phyloP scores from a whole-genome alignment of 2,329 filamentous ascomycete species.

The Elsinoe fawcettii region DNA sequence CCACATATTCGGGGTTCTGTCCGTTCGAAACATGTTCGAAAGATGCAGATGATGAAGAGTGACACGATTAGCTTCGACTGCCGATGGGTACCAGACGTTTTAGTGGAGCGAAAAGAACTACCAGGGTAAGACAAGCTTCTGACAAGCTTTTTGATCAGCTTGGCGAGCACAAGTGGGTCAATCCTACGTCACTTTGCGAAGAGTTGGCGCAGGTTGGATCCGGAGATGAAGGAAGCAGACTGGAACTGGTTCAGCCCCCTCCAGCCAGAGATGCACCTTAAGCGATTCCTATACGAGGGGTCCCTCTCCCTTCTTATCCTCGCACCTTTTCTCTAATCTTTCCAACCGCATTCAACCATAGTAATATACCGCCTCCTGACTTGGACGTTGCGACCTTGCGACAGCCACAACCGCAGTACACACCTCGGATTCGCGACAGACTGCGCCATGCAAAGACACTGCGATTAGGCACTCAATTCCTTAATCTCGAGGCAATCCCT shows the following conservation, averaged over 20 bases:
- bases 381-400: neutral
- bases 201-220: constrained; percentile 5
- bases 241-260: neutral
- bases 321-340: neutral
- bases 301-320: neutral
- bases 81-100: neutral
- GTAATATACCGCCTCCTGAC: neutral
- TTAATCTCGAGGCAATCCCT: neutral
- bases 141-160: constrained; percentile 10
- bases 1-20: neutral
- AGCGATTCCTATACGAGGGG: neutral
- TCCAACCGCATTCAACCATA: neutral
- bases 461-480: neutral
- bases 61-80: neutral
- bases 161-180: neutral
- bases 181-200: neutral
- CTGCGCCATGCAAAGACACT: constrained; percentile 13
- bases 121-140: neutral
- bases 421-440: neutral
- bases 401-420: neutral
- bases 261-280: neutral
- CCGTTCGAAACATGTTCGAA: constrained; percentile 1
- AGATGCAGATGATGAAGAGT: neutral
- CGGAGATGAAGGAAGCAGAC: neutral
- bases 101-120: neutral